Percentiles rank a stretch among this genome's conserved stretches.
Evolutionary conservation across 2,329 filamentous ascomycete species (phyloP).

Genomic region (Coleophoma eucalyptorum): DNA sequence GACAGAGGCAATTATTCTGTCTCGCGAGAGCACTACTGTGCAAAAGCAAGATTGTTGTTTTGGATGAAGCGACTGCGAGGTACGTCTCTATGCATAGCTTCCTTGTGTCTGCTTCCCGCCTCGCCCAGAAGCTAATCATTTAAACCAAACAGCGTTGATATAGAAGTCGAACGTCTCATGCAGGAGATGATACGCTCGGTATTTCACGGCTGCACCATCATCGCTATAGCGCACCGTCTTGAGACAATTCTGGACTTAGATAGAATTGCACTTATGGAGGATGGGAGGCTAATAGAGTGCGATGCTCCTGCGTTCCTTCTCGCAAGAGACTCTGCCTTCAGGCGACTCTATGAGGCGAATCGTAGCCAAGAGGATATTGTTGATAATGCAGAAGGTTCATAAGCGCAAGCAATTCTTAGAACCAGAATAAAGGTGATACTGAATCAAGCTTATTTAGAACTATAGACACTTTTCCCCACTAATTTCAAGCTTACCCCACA

Average conservation of each 20-base stretch:
- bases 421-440: no score
- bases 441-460: no score
- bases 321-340: no score
- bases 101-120: neutral
- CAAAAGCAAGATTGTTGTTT: constrained; percentile 24
- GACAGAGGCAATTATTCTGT: constrained; percentile 4
- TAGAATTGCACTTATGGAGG: constrained; percentile 42
- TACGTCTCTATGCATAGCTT: neutral
- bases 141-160: constrained; percentile 44
- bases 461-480: no score
- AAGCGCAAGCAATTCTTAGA: no score
- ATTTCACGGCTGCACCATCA: constrained; percentile 50
- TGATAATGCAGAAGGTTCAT: no score
- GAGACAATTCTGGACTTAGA: constrained; percentile 45
- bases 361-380: no score
- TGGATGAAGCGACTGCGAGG: constrained; percentile 21
- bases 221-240: constrained; percentile 30
- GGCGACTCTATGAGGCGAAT: no score
- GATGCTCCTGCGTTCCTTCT: no score
- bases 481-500: no score
- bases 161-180: constrained; percentile 49
- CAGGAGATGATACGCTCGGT: constrained; percentile 47
- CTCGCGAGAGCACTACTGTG: constrained; percentile 38
- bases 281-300: constrained; percentile 17
- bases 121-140: neutral